phyloP scores from a whole-genome alignment of 1,139 yeast genomes.

The Yamadazyma blattariae region DNA sequence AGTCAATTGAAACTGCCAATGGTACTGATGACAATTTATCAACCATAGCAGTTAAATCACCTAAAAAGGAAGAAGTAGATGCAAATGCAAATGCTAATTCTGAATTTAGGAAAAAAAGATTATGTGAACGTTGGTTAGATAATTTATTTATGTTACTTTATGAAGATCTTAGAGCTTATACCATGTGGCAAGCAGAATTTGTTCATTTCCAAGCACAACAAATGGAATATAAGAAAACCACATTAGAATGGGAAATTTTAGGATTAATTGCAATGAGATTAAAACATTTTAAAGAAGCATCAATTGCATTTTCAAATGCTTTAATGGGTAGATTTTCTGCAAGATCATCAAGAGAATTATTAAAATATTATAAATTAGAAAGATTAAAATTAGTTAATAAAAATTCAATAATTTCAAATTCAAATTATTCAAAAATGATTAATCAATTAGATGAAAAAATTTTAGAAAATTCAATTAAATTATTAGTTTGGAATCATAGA shows the following conservation, averaged over 20 bases:
- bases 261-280: constrained; percentile 81
- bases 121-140: constrained; percentile 95
- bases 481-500: constrained; percentile 93
- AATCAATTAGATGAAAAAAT: constrained; percentile 57
- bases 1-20: too few species aligned
- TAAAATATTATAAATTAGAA: constrained; percentile 60
- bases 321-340: constrained; percentile 78
- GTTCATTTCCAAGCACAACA: constrained; percentile 66
- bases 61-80: constrained; percentile 21
- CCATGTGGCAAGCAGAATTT: constrained; percentile 89
- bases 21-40: constrained; percentile 20
- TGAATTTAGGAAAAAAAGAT: constrained; percentile 67
- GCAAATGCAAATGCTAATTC: too few species aligned
- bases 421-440: constrained; percentile 39
- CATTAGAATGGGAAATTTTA: constrained; percentile 91
- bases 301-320: constrained; percentile 80
- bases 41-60: constrained; percentile 39
- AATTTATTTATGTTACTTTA: constrained; percentile 81
- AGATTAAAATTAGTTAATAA: constrained; percentile 33
- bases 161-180: constrained; percentile 82
- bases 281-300: constrained; percentile 75
- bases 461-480: constrained; percentile 68
- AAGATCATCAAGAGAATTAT: constrained; percentile 70
- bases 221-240: constrained; percentile 70
- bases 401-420: constrained; percentile 21